A percentile compares a stretch with the other conserved stretches of the same genome.
These are phyloP conservation scores for Colletotrichum kahawae DNA, from an alignment of 2,329 filamentous ascomycete genomes.

Conservation along the genomic window DNA sequence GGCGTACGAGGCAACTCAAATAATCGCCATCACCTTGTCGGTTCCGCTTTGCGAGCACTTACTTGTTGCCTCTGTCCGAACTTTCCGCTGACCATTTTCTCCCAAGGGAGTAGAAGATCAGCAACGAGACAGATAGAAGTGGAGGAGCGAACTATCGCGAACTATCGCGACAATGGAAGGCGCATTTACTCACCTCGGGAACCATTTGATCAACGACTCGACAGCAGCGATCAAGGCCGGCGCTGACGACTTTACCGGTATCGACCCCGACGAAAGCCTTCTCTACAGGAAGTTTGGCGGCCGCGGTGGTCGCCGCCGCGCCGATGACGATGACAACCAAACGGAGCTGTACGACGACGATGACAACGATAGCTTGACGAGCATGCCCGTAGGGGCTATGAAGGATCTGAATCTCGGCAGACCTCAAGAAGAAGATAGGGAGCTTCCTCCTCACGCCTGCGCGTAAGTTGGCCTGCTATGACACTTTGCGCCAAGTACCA, in stretches of 20 bases:
- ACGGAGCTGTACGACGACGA: constrained; percentile 86
- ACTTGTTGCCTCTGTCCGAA: background rate
- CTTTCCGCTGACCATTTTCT: background rate
- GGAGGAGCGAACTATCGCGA: constrained; percentile 28
- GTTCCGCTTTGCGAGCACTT: background rate
- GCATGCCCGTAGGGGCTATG: constrained; percentile 78
- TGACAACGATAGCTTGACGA: constrained; percentile 77
- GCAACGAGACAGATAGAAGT: background rate
- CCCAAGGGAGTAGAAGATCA: constrained; percentile 3
- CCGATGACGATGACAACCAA: constrained; percentile 89
- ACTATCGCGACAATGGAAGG: constrained; percentile 70
- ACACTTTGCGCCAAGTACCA: background rate
- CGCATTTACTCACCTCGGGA: constrained; percentile 86
- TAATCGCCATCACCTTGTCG: background rate
- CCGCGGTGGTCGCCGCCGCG: constrained; percentile 67
- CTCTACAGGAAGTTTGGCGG: constrained; percentile 74
- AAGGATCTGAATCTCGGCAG: constrained; percentile 65
- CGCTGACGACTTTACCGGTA: constrained; percentile 73
- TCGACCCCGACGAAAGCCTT: constrained; percentile 81
- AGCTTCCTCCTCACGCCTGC: constrained; percentile 93
- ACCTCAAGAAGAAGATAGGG: constrained; percentile 78
- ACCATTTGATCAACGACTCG: constrained; percentile 78
- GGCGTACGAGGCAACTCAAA: background rate
- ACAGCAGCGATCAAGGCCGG: constrained; percentile 87
- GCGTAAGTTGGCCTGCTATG: constrained; percentile 66